A percentile compares a stretch with the other conserved stretches of the same genome.
Conservation (phyloP, 208 protist species). For the Trypanosoma platydactyli region DNA sequence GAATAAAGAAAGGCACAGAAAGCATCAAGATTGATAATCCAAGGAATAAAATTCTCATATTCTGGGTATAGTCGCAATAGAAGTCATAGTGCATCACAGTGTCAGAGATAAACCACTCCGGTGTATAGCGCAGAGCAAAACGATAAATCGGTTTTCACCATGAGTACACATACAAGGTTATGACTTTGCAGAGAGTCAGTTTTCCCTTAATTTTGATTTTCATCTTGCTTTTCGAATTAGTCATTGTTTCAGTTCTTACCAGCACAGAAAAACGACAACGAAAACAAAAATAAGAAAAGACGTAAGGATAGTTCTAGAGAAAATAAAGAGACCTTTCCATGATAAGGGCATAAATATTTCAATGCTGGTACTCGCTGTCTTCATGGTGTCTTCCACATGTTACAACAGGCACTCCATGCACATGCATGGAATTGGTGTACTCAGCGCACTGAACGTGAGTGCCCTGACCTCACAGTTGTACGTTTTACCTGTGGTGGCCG, state of each 20-base stretch:
- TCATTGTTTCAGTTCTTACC: background rate
- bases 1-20: constrained; percentile 17
- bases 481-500: background rate
- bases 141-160: background rate
- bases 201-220: background rate
- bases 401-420: background rate
- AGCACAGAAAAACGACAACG: background rate
- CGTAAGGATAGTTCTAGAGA: constrained; percentile 15
- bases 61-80: no score
- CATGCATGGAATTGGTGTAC: background rate
- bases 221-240: background rate
- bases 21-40: background rate
- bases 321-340: no score
- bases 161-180: background rate
- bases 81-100: background rate
- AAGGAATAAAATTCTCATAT: no score
- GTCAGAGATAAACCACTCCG: no score
- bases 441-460: constrained; percentile 4
- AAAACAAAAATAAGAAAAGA: background rate
- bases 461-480: background rate
- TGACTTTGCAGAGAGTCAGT: background rate
- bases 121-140: background rate
- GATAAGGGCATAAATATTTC: no score
- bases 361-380: no score
- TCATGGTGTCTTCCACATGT: no score